Evolutionary conservation across 2,329 filamentous ascomycete species (phyloP).

Genomic region (Hirsutella thompsonii): DNA sequence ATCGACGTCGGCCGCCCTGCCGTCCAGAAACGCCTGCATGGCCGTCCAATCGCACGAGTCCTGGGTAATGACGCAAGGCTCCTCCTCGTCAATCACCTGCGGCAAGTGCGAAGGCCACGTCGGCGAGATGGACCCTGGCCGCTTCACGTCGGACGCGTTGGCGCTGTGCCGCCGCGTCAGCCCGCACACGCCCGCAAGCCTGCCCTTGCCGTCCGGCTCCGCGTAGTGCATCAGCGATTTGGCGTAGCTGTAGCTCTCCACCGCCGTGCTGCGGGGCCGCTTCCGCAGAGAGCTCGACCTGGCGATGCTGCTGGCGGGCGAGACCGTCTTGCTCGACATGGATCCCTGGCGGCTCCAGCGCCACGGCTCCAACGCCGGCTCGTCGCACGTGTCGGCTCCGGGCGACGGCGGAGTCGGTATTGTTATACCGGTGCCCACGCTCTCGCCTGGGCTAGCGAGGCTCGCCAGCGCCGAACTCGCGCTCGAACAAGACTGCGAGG

Average conservation of each 20-base stretch:
- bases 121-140: slow-evolving; percentile 9
- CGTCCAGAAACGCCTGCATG: slow-evolving; percentile 23
- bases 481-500: slow-evolving; percentile 11
- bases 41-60: slow-evolving; percentile 22
- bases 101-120: slow-evolving; percentile 6
- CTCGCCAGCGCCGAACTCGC: slow-evolving; percentile 14
- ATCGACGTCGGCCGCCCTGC: slow-evolving; percentile 6
- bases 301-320: neutral
- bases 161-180: slow-evolving; percentile 11
- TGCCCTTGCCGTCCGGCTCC: slow-evolving; percentile 10
- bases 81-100: slow-evolving; percentile 13
- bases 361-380: slow-evolving; percentile 9
- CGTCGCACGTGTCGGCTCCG: slow-evolving; percentile 5
- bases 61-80: slow-evolving; percentile 11
- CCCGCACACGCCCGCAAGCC: neutral
- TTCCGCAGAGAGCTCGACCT: slow-evolving; percentile 9
- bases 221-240: slow-evolving; percentile 13
- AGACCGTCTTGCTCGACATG: slow-evolving; percentile 10
- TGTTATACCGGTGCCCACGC: slow-evolving; percentile 12
- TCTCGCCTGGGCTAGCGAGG: slow-evolving; percentile 12
- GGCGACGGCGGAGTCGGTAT: slow-evolving; percentile 8
- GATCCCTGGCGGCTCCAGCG: slow-evolving; percentile 15
- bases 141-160: slow-evolving; percentile 11
- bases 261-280: slow-evolving; percentile 14
- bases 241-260: slow-evolving; percentile 14